These are phyloP conservation scores for Linum usitatissimum DNA, from an alignment of 345 rosid species.

Conservation along the genomic window DNA sequence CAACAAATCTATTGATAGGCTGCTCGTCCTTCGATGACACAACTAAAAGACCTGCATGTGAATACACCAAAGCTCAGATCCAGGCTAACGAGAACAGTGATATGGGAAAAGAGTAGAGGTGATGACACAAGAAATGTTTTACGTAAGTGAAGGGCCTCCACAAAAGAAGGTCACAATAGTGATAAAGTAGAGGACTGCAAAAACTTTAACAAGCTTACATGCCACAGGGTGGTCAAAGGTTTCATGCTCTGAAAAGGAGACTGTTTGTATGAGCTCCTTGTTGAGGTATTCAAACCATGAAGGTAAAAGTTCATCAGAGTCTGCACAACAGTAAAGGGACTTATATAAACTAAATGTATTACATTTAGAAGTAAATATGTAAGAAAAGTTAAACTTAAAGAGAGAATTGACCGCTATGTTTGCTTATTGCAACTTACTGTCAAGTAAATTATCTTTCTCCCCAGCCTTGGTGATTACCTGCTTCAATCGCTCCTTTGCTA, in stretches of 20 bases:
- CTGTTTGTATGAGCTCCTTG: conserved; percentile 57
- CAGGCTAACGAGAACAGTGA: neutral
- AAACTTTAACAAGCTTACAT: conserved; percentile 43
- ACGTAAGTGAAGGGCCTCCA: neutral
- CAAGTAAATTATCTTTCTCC: conserved; percentile 48
- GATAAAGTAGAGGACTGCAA: conserved; percentile 8
- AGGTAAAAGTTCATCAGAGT: conserved; percentile 56
- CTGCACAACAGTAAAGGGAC: conserved; percentile 29
- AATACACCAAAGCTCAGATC: conserved; percentile 5
- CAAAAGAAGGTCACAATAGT: conserved; percentile 11
- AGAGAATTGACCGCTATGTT: neutral
- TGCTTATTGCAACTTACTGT: conserved; percentile 39
- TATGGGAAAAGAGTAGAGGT: no score
- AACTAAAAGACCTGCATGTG: conserved; percentile 70
- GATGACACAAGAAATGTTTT: no score
- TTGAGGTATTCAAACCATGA: conserved; percentile 82
- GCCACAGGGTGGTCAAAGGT: conserved; percentile 99
- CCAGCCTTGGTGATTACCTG: conserved; percentile 66
- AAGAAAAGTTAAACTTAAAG: neutral
- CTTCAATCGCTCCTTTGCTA: conserved; percentile 62
- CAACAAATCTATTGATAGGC: conserved; percentile 67
- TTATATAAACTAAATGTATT: conserved; percentile 2
- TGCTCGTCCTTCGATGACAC: conserved; percentile 90
- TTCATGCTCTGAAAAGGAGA: conserved; percentile 88
- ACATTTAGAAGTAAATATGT: neutral